phyloP scores from a whole-genome alignment of 768 basidiomycete species.

The Asterophora lycoperdoides region DNA sequence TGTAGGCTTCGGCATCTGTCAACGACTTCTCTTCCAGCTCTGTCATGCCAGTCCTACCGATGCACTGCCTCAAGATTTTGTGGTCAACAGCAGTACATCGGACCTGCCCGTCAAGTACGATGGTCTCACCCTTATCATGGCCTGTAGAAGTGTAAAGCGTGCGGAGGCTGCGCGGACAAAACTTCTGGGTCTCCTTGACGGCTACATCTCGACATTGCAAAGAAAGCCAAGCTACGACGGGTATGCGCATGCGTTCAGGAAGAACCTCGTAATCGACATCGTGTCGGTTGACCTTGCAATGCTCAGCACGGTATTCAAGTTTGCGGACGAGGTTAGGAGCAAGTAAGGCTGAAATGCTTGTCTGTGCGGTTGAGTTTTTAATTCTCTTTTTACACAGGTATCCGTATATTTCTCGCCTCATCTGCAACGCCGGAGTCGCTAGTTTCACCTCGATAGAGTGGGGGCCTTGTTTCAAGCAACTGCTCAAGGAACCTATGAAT shows the following conservation, averaged over 20 bases:
- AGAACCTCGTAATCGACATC: conserved; percentile 56
- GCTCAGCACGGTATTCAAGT: conserved; percentile 56
- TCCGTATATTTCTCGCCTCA: conserved; percentile 74
- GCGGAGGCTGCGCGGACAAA: conserved; percentile 59
- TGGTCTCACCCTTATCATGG: conserved; percentile 73
- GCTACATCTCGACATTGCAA: conserved; percentile 40
- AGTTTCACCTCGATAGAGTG: conserved; percentile 55
- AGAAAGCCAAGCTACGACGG: conserved; percentile 38
- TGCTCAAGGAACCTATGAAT: conserved; percentile 40
- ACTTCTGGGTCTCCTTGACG: conserved; percentile 51
- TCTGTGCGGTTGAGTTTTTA: not conserved
- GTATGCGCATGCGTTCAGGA: conserved; percentile 53
- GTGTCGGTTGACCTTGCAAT: conserved; percentile 62
- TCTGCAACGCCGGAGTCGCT: conserved; percentile 76
- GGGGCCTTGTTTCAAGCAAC: conserved; percentile 40
- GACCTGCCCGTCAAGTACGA: conserved; percentile 26
- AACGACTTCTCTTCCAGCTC: conserved; percentile 69
- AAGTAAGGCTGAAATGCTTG: conserved; percentile 38
- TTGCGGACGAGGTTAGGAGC: conserved; percentile 48
- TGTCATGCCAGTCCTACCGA: conserved; percentile 49
- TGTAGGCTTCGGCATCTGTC: conserved; percentile 79
- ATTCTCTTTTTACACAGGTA: conserved; percentile 42
- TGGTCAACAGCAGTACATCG: conserved; percentile 4
- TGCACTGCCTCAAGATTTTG: conserved; percentile 41
- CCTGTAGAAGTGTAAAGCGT: conserved; percentile 64